Conservation (phyloP, 306 rosid genomes). For the Fragaria vesca region DNA sequence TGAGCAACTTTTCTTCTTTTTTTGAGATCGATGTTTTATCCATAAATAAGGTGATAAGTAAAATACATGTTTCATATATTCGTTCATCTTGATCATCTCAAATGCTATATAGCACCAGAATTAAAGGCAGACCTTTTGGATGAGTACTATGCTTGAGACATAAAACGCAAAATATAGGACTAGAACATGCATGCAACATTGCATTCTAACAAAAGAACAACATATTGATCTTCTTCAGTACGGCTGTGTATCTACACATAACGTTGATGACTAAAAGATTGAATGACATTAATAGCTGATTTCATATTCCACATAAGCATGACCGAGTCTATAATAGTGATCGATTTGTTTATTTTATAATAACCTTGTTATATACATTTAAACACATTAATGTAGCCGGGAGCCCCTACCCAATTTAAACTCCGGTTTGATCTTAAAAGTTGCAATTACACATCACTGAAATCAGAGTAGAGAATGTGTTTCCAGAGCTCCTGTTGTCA, state of each 20-base stretch:
- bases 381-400: background rate
- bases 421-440: background rate
- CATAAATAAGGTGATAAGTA: too few relatives aligned
- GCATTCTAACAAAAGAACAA: background rate
- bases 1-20: background rate
- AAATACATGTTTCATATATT: background rate
- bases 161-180: background rate
- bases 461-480: background rate
- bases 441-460: slow-evolving; percentile 43
- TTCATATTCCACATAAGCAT: too few relatives aligned
- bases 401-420: background rate
- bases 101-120: background rate
- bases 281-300: too few relatives aligned
- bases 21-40: background rate
- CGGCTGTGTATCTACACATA: too few relatives aligned
- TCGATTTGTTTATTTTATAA: background rate
- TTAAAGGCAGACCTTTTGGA: background rate
- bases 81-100: background rate
- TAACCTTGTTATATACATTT: background rate
- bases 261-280: too few relatives aligned
- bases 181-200: background rate
- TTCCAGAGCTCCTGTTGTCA: slow-evolving; percentile 15
- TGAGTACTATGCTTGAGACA: background rate
- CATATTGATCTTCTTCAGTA: too few relatives aligned
- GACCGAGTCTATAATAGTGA: background rate